These are phyloP conservation scores for Penicillium turbatum DNA, from an alignment of 495 filamentous ascomycete genomes.

Conservation along the genomic window DNA sequence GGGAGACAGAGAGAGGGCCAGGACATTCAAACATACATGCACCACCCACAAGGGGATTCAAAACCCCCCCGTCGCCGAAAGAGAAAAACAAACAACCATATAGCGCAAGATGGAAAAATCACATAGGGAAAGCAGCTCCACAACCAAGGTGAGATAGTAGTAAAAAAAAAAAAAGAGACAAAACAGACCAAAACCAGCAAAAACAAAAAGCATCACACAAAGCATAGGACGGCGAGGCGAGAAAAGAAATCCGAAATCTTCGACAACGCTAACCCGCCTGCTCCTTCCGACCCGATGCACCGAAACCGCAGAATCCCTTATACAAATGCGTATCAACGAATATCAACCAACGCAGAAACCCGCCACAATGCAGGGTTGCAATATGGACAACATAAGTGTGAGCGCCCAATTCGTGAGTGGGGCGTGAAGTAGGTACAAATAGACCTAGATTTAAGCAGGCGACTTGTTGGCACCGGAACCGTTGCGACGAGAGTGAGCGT, in stretches of 20 bases:
- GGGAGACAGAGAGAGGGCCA: not conserved
- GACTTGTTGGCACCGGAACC: conserved; percentile 53
- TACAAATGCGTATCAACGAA: conserved; percentile 54
- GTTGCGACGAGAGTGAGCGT: conserved; percentile 72
- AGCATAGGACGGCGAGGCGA: conserved; percentile 31
- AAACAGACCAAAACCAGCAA: conserved; percentile 30
- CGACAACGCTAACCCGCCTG: conserved; percentile 45
- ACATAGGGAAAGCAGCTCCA: conserved; percentile 28
- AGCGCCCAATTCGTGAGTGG: conserved; percentile 17
- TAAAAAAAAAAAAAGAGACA: conserved; percentile 24
- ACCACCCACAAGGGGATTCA: conserved; percentile 12
- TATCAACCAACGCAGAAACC: conserved; percentile 61
- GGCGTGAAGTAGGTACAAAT: conserved; percentile 19
- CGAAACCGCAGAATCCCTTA: conserved; percentile 49
- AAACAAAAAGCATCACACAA: conserved; percentile 30
- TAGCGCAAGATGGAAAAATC: conserved; percentile 39
- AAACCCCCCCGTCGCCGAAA: conserved; percentile 9
- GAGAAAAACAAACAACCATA: conserved; percentile 32
- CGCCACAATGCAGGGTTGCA: conserved; percentile 33
- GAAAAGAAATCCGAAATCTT: conserved; percentile 30
- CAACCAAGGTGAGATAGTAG: conserved; percentile 31
- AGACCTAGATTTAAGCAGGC: conserved; percentile 35
- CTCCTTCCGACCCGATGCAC: conserved; percentile 51
- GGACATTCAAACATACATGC: conserved; percentile 29
- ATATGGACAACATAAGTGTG: conserved; percentile 41